Conservation (phyloP, 1,284 basidiomycete genomes). For the Cryptococcus neoformans region DNA sequence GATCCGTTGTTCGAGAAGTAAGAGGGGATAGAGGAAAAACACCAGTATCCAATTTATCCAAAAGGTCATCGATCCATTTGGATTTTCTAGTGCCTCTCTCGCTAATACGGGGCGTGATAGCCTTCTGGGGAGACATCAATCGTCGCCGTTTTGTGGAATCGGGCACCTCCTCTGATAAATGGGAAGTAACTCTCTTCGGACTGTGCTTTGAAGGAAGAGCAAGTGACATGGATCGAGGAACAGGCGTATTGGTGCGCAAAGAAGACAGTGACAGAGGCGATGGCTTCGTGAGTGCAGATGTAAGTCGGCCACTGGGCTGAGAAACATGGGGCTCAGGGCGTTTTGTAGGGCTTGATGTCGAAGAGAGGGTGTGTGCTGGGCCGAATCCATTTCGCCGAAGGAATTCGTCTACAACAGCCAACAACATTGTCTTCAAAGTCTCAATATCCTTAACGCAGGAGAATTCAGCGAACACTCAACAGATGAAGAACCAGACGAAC, state of each 20-base stretch:
- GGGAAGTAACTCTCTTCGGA: not conserved
- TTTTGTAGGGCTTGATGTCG: constrained; percentile 6
- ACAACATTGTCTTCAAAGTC: constrained; percentile 58
- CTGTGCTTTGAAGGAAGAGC: not conserved
- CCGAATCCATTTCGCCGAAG: constrained; percentile 63
- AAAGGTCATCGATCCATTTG: constrained; percentile 24
- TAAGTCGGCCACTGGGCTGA: not conserved
- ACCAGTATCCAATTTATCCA: constrained; percentile 11
- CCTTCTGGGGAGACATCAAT: not conserved
- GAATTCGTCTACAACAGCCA: constrained; percentile 61
- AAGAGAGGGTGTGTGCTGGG: not conserved
- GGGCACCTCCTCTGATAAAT: too few relatives aligned
- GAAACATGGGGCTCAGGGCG: not conserved
- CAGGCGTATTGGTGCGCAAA: not conserved
- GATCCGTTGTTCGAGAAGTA: too few relatives aligned
- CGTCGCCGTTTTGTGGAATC: too few relatives aligned
- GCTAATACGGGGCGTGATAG: not conserved
- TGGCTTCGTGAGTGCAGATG: constrained; percentile 1
- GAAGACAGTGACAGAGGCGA: constrained; percentile 3
- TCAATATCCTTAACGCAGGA: constrained; percentile 54
- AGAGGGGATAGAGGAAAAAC: constrained; percentile 2
- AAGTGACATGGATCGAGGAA: not conserved
- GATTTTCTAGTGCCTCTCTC: constrained; percentile 8
- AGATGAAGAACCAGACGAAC: constrained; percentile 49
- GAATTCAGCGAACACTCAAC: not conserved